Evolutionary conservation across 2,329 filamentous ascomycete genomes (phyloP).

Genomic region (Calonectria hongkongensis): DNA sequence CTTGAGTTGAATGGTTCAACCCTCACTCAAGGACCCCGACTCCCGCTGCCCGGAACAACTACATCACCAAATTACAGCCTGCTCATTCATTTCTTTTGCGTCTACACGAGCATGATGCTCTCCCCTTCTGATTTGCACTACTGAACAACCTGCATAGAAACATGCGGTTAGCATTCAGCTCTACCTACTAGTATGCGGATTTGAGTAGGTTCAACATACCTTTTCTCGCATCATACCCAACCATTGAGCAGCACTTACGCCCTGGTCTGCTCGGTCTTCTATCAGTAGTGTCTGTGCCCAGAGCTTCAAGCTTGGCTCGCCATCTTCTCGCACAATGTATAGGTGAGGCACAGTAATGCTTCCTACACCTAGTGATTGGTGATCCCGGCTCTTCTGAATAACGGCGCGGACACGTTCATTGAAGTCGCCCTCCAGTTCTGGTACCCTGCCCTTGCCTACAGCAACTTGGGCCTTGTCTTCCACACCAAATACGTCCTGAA

Average conservation of each 20-base stretch:
- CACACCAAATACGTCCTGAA: slow-evolving; percentile 92
- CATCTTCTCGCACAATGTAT: slow-evolving; percentile 95
- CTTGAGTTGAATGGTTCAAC: slow-evolving; percentile 43
- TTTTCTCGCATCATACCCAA: slow-evolving; percentile 95
- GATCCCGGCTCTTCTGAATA: slow-evolving; percentile 92
- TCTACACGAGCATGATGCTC: slow-evolving; percentile 45
- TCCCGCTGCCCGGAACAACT: slow-evolving; percentile 47
- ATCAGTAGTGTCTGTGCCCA: slow-evolving; percentile 98
- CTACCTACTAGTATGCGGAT: slow-evolving; percentile 12
- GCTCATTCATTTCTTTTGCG: slow-evolving; percentile 42
- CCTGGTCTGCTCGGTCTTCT: slow-evolving; percentile 95
- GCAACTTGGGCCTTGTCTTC: slow-evolving; percentile 88
- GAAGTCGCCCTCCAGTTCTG: slow-evolving; percentile 95
- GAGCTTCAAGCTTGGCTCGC: slow-evolving; percentile 93
- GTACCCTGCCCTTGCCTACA: slow-evolving; percentile 91
- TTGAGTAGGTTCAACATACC: slow-evolving; percentile 70
- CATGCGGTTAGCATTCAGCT: slow-evolving; percentile 41
- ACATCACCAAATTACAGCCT: slow-evolving; percentile 51
- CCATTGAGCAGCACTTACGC: slow-evolving; percentile 94
- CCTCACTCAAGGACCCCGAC: slow-evolving; percentile 48
- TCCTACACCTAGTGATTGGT: slow-evolving; percentile 89
- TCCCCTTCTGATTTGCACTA: slow-evolving; percentile 48
- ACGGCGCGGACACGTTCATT: slow-evolving; percentile 95
- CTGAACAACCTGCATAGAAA: slow-evolving; percentile 59
- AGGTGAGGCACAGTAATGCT: slow-evolving; percentile 95